Evolutionary conservation across 306 rosid genomes (phyloP), one percentile per base, ranked within the genome.

Genomic region (Gynostemma pentaphyllum): DNA sequence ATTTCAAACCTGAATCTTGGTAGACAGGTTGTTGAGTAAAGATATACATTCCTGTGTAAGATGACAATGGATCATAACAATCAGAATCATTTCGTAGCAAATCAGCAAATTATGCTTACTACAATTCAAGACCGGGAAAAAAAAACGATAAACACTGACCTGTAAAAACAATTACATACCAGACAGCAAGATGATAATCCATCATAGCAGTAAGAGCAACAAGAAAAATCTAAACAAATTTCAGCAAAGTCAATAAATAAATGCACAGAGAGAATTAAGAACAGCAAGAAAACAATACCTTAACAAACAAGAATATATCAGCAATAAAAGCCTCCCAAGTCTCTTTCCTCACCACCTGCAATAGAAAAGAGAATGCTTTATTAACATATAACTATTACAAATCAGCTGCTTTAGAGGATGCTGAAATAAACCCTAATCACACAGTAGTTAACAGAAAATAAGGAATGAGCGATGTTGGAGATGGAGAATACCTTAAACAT

Each of bases 121-220:
- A 28, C 22, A 14, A 9, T 21, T 13, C 36, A 37, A 21, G 32
- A 37, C 48, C 28, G n/a, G n/a, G n/a, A 14, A 68, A 21, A 28
- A 63, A 19, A 11, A 62, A n/a, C n/a, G n/a, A n/a, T n/a, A n/a
- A n/a, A 80, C 27, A 66, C 85, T 65, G 70, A 88, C 98, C 96
- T 74, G 79, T 56, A 70, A 92, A 86, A 39, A 72, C 78, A 45
- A 78, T 74, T 40, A 81, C 27, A 63, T 86, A 92, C 94, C 94
- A 88, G n/a, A 86, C 46, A 19, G 94, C 84, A 77, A 92, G 71
- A 71, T 87, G 76, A 73, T 83, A 75, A 68, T 92, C 96, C 92
- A 92, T 70, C 27, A 84, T 78, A 42, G 71, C 68, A 77, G 96
- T 77, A 49, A 92, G 79, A 26, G 70, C 81, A 65, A 86, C 67